phyloP scores from a whole-genome alignment of 768 basidiomycete genomes.

The Exidia glandulosa region DNA sequence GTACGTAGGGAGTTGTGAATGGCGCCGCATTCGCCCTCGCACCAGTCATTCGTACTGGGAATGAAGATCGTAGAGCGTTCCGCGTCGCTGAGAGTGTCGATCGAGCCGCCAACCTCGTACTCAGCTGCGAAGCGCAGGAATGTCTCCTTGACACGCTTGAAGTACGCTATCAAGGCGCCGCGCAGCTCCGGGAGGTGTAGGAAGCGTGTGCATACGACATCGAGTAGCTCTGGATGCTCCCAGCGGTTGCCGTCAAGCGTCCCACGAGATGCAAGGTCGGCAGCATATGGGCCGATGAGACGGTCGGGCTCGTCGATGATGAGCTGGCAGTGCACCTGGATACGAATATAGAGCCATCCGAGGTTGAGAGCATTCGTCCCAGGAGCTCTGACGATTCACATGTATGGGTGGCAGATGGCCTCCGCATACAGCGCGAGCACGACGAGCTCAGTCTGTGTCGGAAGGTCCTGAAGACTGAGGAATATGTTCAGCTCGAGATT shows the following conservation, averaged over 20 bases:
- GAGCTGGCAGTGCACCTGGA: conserved; percentile 6
- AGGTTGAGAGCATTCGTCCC: conserved; percentile 16
- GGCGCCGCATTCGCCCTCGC: neutral
- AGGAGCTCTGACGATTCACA: conserved; percentile 9
- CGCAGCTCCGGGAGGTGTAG: neutral
- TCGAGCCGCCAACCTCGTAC: neutral
- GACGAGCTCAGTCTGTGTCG: conserved; percentile 14
- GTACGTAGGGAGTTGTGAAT: neutral
- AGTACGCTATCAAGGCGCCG: neutral
- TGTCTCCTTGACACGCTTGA: neutral
- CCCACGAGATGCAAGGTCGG: neutral
- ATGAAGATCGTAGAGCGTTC: neutral
- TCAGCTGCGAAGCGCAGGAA: neutral
- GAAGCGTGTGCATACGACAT: conserved; percentile 1
- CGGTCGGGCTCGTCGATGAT: conserved; percentile 15
- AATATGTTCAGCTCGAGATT: conserved; percentile 19
- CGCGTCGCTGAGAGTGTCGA: neutral
- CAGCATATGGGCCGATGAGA: conserved; percentile 8
- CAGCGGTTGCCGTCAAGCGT: conserved; percentile 9
- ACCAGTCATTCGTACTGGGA: neutral
- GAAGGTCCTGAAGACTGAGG: conserved; percentile 10
- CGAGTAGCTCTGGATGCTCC: conserved; percentile 5
- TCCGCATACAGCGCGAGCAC: conserved; percentile 13
- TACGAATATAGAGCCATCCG: conserved; percentile 10
- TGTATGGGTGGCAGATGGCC: conserved; percentile 16